A percentile compares a stretch with the other conserved stretches of the same genome.
These are phyloP conservation scores for Apium graveolens DNA, from an alignment of 129 eudicot species.

Conservation along the genomic window DNA sequence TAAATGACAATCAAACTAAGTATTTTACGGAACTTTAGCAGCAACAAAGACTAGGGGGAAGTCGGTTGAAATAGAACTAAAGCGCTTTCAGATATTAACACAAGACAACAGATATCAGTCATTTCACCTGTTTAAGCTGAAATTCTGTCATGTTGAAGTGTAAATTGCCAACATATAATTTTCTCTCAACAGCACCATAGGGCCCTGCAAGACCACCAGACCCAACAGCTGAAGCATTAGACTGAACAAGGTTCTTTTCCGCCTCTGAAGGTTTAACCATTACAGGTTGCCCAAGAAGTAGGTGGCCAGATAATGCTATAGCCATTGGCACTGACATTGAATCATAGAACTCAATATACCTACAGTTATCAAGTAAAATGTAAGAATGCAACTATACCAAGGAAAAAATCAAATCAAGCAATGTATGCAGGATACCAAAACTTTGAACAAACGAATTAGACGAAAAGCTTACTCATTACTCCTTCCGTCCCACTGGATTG, in stretches of 20 bases:
- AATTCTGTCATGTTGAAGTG: conserved; percentile 94
- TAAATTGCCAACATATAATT: conserved; percentile 90
- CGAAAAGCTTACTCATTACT: too few species aligned
- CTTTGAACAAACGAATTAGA: not conserved
- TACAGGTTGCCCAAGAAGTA: conserved; percentile 83
- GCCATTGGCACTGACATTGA: conserved; percentile 90
- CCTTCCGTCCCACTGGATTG: too few species aligned
- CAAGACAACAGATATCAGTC: not conserved
- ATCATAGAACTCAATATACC: conserved; percentile 82
- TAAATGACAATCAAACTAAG: not conserved
- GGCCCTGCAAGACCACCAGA: conserved; percentile 69
- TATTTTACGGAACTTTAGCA: not conserved
- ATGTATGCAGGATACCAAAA: not conserved
- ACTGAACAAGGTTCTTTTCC: conserved; percentile 89
- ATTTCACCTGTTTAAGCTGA: conserved; percentile 73
- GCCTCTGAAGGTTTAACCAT: conserved; percentile 98
- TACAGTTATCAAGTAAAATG: conserved; percentile 8
- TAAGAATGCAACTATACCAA: conserved; percentile 11
- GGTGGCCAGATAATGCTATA: conserved; percentile 77
- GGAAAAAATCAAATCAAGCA: not conserved
- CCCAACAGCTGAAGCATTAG: conserved; percentile 58
- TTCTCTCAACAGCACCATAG: conserved; percentile 81
- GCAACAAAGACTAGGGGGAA: not conserved
- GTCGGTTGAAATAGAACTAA: not conserved
- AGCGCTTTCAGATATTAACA: not conserved